phyloP scores from a whole-genome alignment of 1,284 basidiomycete species.

The Earliella scabrosa region DNA sequence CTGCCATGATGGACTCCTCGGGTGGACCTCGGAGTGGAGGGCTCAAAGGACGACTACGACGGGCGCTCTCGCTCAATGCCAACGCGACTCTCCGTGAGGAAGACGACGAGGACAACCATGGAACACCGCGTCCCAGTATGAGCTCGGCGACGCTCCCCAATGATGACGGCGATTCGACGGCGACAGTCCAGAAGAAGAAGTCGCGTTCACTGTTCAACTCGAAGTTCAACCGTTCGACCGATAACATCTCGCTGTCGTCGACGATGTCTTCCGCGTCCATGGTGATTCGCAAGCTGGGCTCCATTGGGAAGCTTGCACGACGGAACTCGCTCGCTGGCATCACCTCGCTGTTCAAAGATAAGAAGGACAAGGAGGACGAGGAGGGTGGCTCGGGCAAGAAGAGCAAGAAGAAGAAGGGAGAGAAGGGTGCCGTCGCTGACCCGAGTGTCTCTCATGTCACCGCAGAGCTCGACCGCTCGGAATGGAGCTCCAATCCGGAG shows the following conservation, averaged over 20 bases:
- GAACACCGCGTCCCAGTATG: constrained; percentile 18
- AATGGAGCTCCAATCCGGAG: constrained; percentile 50
- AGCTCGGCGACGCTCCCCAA: constrained; percentile 34
- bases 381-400: constrained; percentile 44
- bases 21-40: constrained; percentile 60
- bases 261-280: constrained; percentile 96
- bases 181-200: constrained; percentile 65
- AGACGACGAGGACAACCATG: constrained; percentile 49
- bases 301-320: constrained; percentile 89
- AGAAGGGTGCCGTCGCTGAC: constrained; percentile 70
- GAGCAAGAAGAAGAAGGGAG: constrained; percentile 51
- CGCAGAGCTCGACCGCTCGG: constrained; percentile 80
- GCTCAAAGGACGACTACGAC: constrained; percentile 76
- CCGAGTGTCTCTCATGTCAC: constrained; percentile 85
- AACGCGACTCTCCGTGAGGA: constrained; percentile 63
- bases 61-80: constrained; percentile 73
- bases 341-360: constrained; percentile 94
- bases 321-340: constrained; percentile 91
- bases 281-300: constrained; percentile 97
- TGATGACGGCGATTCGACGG: constrained; percentile 45
- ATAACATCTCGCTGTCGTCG: constrained; percentile 97
- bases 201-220: constrained; percentile 86
- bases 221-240: constrained; percentile 90
- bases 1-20: constrained; percentile 52
- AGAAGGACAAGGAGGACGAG: constrained; percentile 71